Conservation (phyloP, 2,329 filamentous ascomycete genomes). For the Aspergillus hortae region DNA sequence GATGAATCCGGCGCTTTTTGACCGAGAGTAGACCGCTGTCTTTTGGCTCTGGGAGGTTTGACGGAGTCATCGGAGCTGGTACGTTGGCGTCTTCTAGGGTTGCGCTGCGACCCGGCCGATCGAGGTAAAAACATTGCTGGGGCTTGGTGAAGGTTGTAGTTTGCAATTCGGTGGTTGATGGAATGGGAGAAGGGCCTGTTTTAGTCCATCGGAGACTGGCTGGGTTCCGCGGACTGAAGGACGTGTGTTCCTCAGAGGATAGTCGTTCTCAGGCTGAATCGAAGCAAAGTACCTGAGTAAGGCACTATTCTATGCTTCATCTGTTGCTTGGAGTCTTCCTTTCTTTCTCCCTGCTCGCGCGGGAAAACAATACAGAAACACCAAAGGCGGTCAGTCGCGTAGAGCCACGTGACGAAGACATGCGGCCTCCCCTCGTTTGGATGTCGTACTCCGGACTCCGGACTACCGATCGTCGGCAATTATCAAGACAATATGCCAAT, state of each 20-base stretch:
- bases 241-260: no score
- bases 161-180: not conserved
- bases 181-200: not conserved
- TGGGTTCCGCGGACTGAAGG: no score
- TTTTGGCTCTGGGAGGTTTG: slow-evolving; percentile 44
- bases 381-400: slow-evolving; percentile 8
- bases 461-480: no score
- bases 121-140: slow-evolving; percentile 39
- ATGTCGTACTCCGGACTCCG: not conserved
- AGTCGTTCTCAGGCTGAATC: no score
- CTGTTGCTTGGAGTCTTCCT: no score
- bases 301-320: no score
- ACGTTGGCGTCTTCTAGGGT: slow-evolving; percentile 38
- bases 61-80: slow-evolving; percentile 44
- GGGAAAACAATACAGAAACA: not conserved
- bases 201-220: not conserved
- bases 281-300: no score
- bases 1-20: slow-evolving; percentile 31
- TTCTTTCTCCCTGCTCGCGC: not conserved
- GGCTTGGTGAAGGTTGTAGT: not conserved
- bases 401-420: not conserved
- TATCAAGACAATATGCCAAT: no score
- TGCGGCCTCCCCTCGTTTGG: not conserved
- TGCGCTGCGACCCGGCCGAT: slow-evolving; percentile 28
- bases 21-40: slow-evolving; percentile 43